Percentiles rank a stretch among this genome's conserved stretches.
phyloP scores from a whole-genome alignment of 108 stramenopile genomes.

The Skeletonema costatum region DNA sequence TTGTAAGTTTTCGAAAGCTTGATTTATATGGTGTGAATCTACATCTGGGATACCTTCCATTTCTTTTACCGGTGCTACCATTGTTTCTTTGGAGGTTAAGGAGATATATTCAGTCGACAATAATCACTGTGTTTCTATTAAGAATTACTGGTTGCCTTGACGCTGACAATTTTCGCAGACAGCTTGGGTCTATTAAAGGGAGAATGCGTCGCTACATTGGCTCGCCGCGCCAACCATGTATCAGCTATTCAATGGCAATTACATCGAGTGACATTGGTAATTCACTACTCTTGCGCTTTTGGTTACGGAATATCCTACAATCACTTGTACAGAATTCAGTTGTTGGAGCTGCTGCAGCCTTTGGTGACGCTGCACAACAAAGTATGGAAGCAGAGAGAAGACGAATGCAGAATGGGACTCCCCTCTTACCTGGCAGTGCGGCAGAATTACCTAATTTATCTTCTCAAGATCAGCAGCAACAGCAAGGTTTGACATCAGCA shows the following conservation, averaged over 20 bases:
- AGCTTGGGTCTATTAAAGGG: not conserved
- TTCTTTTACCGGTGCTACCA: slow-evolving; percentile 3
- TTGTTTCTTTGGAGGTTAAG: slow-evolving; percentile 5
- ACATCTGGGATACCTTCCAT: slow-evolving; percentile 9
- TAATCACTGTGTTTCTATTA: not conserved
- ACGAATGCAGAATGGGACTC: not conserved
- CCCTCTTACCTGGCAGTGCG: not conserved
- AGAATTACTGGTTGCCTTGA: not conserved
- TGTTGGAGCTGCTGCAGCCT: slow-evolving; percentile 9
- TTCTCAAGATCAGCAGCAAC: not conserved
- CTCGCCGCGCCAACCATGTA: not conserved
- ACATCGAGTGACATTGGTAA: not conserved
- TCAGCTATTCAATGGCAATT: not conserved
- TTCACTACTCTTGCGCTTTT: not conserved
- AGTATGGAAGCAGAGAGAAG: not conserved
- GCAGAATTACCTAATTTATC: not conserved
- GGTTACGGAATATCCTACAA: slow-evolving; percentile 2
- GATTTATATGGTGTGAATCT: not conserved
- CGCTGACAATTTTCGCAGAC: not conserved
- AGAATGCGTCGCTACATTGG: not conserved
- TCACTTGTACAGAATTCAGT: slow-evolving; percentile 18
- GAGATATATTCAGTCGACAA: not conserved
- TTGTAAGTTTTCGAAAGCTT: not conserved
- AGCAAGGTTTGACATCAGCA: not conserved
- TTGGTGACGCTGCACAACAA: not conserved